Evolutionary conservation across 139 green algal species (phyloP), one percentile per base, ranked within the genome.

Genomic region (Coelastrella sp.): DNA sequence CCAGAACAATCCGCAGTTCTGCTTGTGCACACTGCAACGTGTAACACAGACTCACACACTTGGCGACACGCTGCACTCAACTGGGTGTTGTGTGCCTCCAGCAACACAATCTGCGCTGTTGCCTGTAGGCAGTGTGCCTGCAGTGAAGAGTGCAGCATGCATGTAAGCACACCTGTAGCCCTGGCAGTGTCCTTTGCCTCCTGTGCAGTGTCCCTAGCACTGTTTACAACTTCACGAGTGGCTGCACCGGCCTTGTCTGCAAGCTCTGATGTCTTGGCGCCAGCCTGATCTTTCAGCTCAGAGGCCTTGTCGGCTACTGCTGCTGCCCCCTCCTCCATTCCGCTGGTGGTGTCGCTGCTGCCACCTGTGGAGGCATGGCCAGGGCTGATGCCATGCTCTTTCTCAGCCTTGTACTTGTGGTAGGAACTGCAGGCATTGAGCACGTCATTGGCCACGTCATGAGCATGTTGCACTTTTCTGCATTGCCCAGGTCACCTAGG

Each of bases 361-460:
- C 35, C 35, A 3, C 35, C 35, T 49, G 1, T 49, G 35, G 35
- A 49, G 9, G 35, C 66, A 15, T 60, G n/a, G 24, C 57, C 78
- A 70, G 56, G 17, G 17, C 49, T n/a, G 7, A 35, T 15, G 7
- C 82, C 82, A 27, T 6, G 11, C 17, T 75, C 66, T 24, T 82
- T 59, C 19, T 88, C 84, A 24, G 66, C 68, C 84, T 88, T 88
- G 68, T 81, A 88, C 84, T 88, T 73, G 35, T 88, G 73, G 65
- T 80, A 88, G 19, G 84, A 88, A 24, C 84, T 88, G 68, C 68
- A 81, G 8, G 3, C 17, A 8, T 17, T 49, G 35, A 49, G 35
- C 35, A 49, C 35, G 35, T 49, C 35, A 49, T 49, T 3, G 35
- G 35, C 1, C 35, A 49, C 35, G 35, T 49, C 35, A 49, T 49